Conservation (phyloP, 2,329 filamentous ascomycete genomes). For the Pezicula neosporulosa region DNA sequence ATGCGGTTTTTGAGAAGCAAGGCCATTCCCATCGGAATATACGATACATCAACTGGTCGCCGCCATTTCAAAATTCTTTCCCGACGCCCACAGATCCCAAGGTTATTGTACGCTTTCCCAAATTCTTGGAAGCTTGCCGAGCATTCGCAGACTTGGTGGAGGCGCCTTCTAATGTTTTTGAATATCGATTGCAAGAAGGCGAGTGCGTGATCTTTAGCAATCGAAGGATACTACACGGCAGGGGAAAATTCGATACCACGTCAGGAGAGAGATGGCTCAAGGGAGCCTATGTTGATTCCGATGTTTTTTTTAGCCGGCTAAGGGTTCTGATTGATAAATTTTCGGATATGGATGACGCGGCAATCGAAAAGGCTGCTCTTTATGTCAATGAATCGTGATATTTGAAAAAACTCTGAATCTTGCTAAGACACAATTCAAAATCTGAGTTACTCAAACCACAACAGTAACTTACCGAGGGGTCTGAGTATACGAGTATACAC, state of each 20-base stretch:
- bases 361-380: not conserved
- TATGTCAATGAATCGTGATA: not conserved
- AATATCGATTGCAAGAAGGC: slow-evolving; percentile 72
- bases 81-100: not conserved
- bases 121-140: slow-evolving; percentile 47
- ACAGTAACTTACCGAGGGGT: too few species aligned
- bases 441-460: too few species aligned
- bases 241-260: slow-evolving; percentile 66
- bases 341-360: not conserved
- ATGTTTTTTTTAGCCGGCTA: slow-evolving; percentile 51
- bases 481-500: too few species aligned
- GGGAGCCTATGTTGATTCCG: slow-evolving; percentile 76
- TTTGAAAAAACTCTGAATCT: too few species aligned
- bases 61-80: slow-evolving; percentile 68
- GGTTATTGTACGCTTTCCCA: not conserved
- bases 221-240: slow-evolving; percentile 76
- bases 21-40: not conserved
- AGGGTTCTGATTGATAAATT: slow-evolving; percentile 30
- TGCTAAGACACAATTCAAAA: too few species aligned
- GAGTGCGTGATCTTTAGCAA: slow-evolving; percentile 96
- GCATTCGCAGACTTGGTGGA: slow-evolving; percentile 60
- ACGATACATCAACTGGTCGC: slow-evolving; percentile 62
- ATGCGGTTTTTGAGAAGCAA: slow-evolving; percentile 48
- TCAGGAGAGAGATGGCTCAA: slow-evolving; percentile 76
- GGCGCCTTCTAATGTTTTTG: slow-evolving; percentile 53